These are phyloP conservation scores for Fagus sylvatica DNA, from an alignment of 306 rosid genomes.

Conservation along the genomic window DNA sequence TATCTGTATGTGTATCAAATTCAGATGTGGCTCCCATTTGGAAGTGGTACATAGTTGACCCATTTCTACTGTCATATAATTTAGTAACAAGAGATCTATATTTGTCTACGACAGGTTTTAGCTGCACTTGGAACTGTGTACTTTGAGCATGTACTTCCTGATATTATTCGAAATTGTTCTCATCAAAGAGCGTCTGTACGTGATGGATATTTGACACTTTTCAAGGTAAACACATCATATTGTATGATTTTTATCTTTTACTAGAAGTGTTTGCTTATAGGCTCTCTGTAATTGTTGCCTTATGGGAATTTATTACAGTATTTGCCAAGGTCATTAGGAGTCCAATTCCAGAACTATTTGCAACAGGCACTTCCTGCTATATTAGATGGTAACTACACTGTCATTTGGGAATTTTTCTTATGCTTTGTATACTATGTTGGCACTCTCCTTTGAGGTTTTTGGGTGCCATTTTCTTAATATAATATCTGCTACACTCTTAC, in stretches of 20 bases:
- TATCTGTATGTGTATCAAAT: background rate
- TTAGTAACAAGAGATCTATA: background rate
- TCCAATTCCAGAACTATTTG: conserved; percentile 89
- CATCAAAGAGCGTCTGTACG: conserved; percentile 93
- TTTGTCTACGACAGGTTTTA: conserved; percentile 51
- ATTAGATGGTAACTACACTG: conserved; percentile 64
- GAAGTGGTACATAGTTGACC: background rate
- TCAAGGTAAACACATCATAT: conserved; percentile 62
- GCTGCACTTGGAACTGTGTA: conserved; percentile 87
- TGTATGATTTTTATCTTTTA: background rate
- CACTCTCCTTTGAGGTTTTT: background rate
- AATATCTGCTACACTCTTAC: conserved; percentile 8
- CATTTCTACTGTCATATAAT: background rate
- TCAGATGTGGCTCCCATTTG: background rate
- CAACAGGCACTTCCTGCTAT: conserved; percentile 94
- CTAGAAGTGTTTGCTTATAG: background rate
- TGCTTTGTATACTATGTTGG: background rate
- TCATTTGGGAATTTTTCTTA: background rate
- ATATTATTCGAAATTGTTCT: conserved; percentile 85
- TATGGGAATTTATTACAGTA: conserved; percentile 46
- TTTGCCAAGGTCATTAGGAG: conserved; percentile 89
- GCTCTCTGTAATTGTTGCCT: background rate
- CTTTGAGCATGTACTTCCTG: conserved; percentile 95
- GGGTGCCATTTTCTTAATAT: conserved; percentile 1
- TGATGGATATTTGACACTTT: conserved; percentile 90